Percentiles rank a stretch among this genome's conserved stretches.
Conservation (phyloP, 768 basidiomycete genomes). For the Amanita rubescens region DNA sequence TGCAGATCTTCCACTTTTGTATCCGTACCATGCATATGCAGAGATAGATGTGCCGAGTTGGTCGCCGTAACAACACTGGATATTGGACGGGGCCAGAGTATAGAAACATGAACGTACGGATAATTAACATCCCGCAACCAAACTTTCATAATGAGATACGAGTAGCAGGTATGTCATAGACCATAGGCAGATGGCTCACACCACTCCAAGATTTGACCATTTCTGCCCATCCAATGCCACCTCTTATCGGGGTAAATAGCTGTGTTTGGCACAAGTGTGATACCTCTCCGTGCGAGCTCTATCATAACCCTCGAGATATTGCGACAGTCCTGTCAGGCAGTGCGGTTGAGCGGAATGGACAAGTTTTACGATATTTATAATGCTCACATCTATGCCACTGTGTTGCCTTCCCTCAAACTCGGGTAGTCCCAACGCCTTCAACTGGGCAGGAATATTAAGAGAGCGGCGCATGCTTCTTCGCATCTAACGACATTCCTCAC, state of each 20-base stretch:
- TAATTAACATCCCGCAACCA: not conserved
- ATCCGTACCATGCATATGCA: too few species aligned
- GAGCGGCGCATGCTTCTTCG: conserved; percentile 19
- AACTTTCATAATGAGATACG: not conserved
- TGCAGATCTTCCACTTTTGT: too few species aligned
- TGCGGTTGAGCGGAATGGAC: conserved; percentile 3
- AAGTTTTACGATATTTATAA: not conserved
- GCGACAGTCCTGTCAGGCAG: conserved; percentile 52
- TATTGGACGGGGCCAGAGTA: too few species aligned
- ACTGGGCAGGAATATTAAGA: conserved; percentile 69
- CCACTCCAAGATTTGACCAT: conserved; percentile 47
- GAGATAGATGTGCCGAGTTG: too few species aligned
- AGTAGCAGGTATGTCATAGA: too few species aligned
- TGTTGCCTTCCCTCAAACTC: conserved; percentile 82
- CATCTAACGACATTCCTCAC: not conserved
- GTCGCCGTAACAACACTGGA: too few species aligned
- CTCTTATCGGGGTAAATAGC: conserved; percentile 54
- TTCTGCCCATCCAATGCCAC: conserved; percentile 85
- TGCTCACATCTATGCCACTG: conserved; percentile 84
- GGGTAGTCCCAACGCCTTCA: conserved; percentile 61
- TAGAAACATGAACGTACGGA: too few species aligned
- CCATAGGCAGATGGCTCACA: not conserved
- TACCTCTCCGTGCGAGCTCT: conserved; percentile 66
- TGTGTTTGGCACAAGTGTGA: conserved; percentile 67
- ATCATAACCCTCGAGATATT: conserved; percentile 80